Base-by-base conservation (phyloP, 768 basidiomycete species). In the Mycena rosella region DNA sequence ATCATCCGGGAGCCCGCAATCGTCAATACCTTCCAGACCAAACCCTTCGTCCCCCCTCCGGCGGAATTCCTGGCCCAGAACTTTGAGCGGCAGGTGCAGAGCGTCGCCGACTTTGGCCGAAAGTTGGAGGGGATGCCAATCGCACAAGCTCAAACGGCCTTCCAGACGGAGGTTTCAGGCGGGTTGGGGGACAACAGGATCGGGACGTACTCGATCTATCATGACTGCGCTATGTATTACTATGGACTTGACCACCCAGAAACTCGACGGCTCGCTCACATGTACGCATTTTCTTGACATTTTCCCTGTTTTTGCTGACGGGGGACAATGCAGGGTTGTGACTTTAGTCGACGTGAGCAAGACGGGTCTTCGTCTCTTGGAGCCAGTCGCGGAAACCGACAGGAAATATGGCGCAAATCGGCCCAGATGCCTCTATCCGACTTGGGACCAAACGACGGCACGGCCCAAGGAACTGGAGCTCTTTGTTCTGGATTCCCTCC, bases 261-360 rank as follows among this genome's bases (percentile, higher is more conserved):
- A 84, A 87, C 74, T 75, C 69, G 18, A 60, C 73, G 44, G 20
- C 56, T 84, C 17, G 85, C 86, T 0, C 82, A 82, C 22, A 87
- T 87, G 87, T 87, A 22, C 67, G 81, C 74, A 22, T 34, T 22
- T 59, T 8, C 44, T n/a, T 29, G 14, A 29, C 20, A 38, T 1
- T 10, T 15, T 53, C 38, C n/a, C 34, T 38, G 22, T 29, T 32
- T 22, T 22, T 60, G n/a, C 60, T 52, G 38, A 49, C 30, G 42
- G 27, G 30, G n/a, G n/a, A n/a, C n/a, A n/a, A 60, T 55, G 29
- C 58, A 88, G 87, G 83, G 86, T 85, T 61, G 83, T 81, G 6
- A 84, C 81, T 15, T 77, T 85, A 34, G 75, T 88, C 8, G 87
- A 88, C 76, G 81, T 84, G 0, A 79, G 78, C 60, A 88, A 88